phyloP scores from a whole-genome alignment of 1,284 basidiomycete genomes.

The Trametes versicolor region DNA sequence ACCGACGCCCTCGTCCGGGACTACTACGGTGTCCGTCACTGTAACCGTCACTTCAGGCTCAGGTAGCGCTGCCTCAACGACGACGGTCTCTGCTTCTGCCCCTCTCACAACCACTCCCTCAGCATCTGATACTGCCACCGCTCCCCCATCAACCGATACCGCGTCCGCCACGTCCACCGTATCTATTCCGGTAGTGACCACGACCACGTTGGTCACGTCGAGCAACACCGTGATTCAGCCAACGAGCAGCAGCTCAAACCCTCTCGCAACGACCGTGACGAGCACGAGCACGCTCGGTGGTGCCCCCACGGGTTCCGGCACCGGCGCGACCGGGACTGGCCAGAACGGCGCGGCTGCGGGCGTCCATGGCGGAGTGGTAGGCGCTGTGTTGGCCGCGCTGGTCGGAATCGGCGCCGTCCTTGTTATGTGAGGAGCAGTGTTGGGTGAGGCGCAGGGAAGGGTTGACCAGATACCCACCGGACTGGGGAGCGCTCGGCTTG shows the following conservation, averaged over 20 bases:
- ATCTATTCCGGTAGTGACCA: constrained; percentile 16
- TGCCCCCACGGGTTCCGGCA: constrained; percentile 2
- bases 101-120: neutral
- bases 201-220: constrained; percentile 17
- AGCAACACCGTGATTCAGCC: constrained; percentile 11
- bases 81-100: neutral
- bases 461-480: neutral
- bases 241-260: constrained; percentile 5
- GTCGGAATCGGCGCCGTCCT: neutral
- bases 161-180: neutral
- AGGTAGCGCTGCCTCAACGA: neutral
- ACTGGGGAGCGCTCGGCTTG: neutral
- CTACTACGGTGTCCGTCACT: constrained; percentile 19
- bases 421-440: constrained; percentile 23
- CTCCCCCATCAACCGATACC: neutral
- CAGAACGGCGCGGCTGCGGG: constrained; percentile 3
- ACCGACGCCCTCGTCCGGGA: constrained; percentile 12
- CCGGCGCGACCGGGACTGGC: neutral
- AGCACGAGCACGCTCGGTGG: constrained; percentile 23
- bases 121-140: neutral
- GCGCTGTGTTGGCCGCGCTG: neutral
- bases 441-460: neutral
- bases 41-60: constrained; percentile 19
- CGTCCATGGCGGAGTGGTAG: neutral
- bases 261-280: constrained; percentile 13